Percentiles rank a stretch among this genome's conserved stretches.
Conservation (phyloP, 2,329 filamentous ascomycete genomes). For the Colletotrichum sojae region DNA sequence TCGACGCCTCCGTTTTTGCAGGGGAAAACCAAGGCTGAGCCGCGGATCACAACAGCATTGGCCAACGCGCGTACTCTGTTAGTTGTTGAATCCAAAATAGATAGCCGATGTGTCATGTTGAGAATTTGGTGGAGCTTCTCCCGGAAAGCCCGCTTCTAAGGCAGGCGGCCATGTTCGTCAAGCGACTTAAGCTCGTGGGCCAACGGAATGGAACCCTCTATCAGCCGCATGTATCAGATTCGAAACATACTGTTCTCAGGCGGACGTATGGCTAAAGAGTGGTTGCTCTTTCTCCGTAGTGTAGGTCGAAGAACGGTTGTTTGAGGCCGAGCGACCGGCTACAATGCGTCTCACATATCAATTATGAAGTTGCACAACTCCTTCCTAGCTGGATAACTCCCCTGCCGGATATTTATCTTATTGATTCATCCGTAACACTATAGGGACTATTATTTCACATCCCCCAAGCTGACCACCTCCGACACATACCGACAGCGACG, state of each 20-base stretch:
- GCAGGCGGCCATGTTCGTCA: not conserved
- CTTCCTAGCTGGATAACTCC: too few species aligned
- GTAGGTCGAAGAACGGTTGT: too few species aligned
- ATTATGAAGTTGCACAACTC: too few species aligned
- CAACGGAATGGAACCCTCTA: not conserved
- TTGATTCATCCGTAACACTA: too few species aligned
- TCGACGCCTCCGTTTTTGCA: slow-evolving; percentile 1
- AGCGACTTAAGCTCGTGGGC: slow-evolving; percentile 19
- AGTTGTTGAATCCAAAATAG: slow-evolving; percentile 19
- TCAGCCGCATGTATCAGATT: not conserved
- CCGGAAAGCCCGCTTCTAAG: not conserved
- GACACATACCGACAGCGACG: too few species aligned
- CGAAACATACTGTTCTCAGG: not conserved
- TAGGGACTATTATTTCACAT: too few species aligned
- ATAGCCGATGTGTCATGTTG: slow-evolving; percentile 16
- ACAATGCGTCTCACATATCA: too few species aligned
- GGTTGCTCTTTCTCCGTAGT: too few species aligned
- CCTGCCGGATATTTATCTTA: too few species aligned
- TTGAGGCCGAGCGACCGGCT: too few species aligned
- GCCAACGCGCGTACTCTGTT: not conserved
- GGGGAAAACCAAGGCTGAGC: slow-evolving; percentile 7
- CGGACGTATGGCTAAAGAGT: too few species aligned
- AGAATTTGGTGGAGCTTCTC: slow-evolving; percentile 10
- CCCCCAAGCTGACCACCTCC: too few species aligned
- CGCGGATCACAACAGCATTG: not conserved